Percentiles rank a stretch among this genome's conserved stretches.
These are phyloP conservation scores for Boletus pseudopeckii DNA, from an alignment of 768 basidiomycete genomes.

Conservation along the genomic window DNA sequence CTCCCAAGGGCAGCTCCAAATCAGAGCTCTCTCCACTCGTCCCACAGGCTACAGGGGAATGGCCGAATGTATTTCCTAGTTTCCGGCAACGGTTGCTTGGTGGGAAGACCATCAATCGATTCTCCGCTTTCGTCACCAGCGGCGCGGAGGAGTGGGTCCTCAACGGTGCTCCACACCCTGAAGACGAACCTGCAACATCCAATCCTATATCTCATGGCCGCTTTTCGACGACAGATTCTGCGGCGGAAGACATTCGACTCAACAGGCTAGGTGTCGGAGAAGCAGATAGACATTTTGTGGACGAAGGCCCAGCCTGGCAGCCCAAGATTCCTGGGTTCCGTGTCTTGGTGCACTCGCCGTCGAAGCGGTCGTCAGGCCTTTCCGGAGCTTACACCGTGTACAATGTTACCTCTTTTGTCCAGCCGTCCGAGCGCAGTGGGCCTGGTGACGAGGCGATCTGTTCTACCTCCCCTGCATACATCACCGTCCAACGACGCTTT, in stretches of 20 bases:
- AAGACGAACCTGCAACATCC: constrained; percentile 28
- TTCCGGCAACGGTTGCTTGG: constrained; percentile 70
- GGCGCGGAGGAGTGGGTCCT: constrained; percentile 83
- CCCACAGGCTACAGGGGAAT: constrained; percentile 71
- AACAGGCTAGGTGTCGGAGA: constrained; percentile 47
- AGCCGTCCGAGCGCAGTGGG: constrained; percentile 15
- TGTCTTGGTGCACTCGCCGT: constrained; percentile 75
- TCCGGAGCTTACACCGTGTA: constrained; percentile 76
- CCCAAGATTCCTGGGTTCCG: constrained; percentile 68
- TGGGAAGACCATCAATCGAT: constrained; percentile 78
- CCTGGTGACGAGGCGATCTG: constrained; percentile 18
- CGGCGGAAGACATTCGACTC: constrained; percentile 41
- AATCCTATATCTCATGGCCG: constrained; percentile 25
- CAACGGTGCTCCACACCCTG: constrained; percentile 46
- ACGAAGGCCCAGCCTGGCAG: constrained; percentile 70
- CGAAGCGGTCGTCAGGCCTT: constrained; percentile 64
- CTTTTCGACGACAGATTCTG: constrained; percentile 31
- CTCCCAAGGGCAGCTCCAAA: constrained; percentile 25
- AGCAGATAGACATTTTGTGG: constrained; percentile 68
- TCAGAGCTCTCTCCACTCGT: constrained; percentile 42
- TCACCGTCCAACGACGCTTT: constrained; percentile 80
- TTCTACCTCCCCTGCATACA: constrained; percentile 42
- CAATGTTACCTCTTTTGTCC: constrained; percentile 56
- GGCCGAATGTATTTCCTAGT: constrained; percentile 55
- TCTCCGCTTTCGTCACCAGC: constrained; percentile 81